Evolutionary conservation across 2,329 filamentous ascomycete genomes (phyloP), one percentile per base, ranked within the genome.

Genomic region (Monilinia fructicola): DNA sequence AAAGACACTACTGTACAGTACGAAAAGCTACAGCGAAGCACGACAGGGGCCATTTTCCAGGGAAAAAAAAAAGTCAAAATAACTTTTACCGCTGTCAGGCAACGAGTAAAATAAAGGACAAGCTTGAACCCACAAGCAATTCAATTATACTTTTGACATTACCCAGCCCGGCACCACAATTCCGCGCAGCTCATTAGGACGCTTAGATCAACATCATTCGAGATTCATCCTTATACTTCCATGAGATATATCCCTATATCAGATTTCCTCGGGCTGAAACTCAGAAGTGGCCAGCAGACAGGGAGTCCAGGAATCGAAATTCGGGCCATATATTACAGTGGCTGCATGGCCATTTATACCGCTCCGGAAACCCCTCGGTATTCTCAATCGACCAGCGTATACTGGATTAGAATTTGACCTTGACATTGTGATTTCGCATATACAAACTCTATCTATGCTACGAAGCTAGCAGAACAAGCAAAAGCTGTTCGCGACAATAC

Each of bases 51-150:
- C 53, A 28, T 38, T 14, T 40, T 40, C 12, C 12, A 12, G 5
- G 31, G 31, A 6, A 35, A n/a, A n/a, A 50, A 65, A 59, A 65
- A 64, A 59, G 63, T 59, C 54, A 50, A 65, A 65, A 52, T 48
- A 46, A 16, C 42, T 38, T 40, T 59, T 65, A 65, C 63, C 63
- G 63, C 63, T n/a, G 42, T 6, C 54, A 59, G 54, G 44, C 54
- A 59, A 50, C 53, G 38, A 55, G 28, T 44, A 28, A 46, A 48
- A 14, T 16, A 44, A 56, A 40, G 48, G 55, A 54, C 23, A 40
- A 55, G 52, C 59, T 40, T 31, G 16, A 50, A 42, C n/a, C 46
- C 23, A 54, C 23, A 46, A 46, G 55, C 26, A 31, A 59, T 44
- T 59, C 42, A 59, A 48, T 60, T 28, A 50, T 38, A 60, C 21